Evolutionary conservation across 768 basidiomycete species (phyloP).

Genomic region (Pholiota conissans): DNA sequence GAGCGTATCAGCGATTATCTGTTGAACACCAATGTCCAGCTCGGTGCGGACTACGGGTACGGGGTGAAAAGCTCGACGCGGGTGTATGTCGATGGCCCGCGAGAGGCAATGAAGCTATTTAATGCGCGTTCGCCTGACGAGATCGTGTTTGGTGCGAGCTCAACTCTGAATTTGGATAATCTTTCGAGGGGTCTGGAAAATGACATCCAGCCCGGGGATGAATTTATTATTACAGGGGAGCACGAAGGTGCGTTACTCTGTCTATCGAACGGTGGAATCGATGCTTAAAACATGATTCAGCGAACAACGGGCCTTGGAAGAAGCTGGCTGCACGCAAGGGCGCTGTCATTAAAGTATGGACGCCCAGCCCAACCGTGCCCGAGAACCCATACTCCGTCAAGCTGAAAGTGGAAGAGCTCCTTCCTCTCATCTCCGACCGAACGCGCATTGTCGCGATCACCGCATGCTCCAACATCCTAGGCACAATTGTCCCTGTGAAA

Average conservation of each 20-base stretch:
- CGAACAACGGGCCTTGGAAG: slow-evolving; percentile 79
- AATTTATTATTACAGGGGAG: slow-evolving; percentile 77
- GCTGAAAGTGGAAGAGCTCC: slow-evolving; percentile 52
- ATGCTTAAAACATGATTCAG: slow-evolving; percentile 29
- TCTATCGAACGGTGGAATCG: not conserved
- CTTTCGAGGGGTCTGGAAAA: slow-evolving; percentile 60
- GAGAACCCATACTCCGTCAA: slow-evolving; percentile 68
- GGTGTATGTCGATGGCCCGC: slow-evolving; percentile 49
- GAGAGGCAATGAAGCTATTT: slow-evolving; percentile 57
- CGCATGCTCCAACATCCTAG: slow-evolving; percentile 76
- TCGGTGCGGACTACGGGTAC: slow-evolving; percentile 68
- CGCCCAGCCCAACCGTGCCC: slow-evolving; percentile 41
- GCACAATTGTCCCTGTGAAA: slow-evolving; percentile 62
- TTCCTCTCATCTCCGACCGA: slow-evolving; percentile 60
- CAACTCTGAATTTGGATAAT: slow-evolving; percentile 71
- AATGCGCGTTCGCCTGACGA: slow-evolving; percentile 63
- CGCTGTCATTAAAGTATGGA: slow-evolving; percentile 61
- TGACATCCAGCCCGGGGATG: slow-evolving; percentile 58
- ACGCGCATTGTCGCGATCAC: slow-evolving; percentile 76
- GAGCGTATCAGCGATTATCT: slow-evolving; percentile 69
- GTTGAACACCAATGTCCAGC: slow-evolving; percentile 69
- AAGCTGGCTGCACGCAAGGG: slow-evolving; percentile 60
- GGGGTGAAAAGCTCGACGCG: slow-evolving; percentile 49
- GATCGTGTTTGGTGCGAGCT: slow-evolving; percentile 65
- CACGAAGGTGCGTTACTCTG: slow-evolving; percentile 62